Evolutionary conservation across 495 filamentous ascomycete genomes (phyloP).

Genomic region (Elaphomyces granulatus): DNA sequence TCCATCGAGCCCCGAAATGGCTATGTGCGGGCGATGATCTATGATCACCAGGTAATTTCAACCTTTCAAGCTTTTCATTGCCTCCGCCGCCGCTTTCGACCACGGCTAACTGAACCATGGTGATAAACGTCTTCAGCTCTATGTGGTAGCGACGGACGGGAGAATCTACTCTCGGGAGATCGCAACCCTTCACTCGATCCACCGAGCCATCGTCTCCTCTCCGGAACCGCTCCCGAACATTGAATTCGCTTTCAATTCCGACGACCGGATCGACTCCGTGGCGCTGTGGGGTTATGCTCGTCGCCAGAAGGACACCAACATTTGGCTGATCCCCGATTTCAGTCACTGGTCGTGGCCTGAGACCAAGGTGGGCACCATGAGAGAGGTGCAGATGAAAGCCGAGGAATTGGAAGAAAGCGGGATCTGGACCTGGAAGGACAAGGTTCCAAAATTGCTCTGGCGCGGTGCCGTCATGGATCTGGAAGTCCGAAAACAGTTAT

Average conservation of each 20-base stretch:
- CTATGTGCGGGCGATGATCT: conserved; percentile 23
- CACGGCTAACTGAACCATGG: neutral
- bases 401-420: no score
- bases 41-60: conserved; percentile 17
- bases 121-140: conserved; percentile 25
- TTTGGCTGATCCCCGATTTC: conserved; percentile 71
- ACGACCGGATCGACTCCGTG: conserved; percentile 27
- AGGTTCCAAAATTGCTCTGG: conserved; percentile 55
- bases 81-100: no score
- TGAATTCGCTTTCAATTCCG: conserved; percentile 41
- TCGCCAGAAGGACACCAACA: conserved; percentile 29
- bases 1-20: conserved; percentile 11
- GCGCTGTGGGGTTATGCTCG: conserved; percentile 29
- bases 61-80: neutral
- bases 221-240: conserved; percentile 43
- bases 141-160: conserved; percentile 23
- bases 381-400: conserved; percentile 32
- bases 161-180: conserved; percentile 16
- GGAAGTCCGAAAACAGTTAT: conserved; percentile 28
- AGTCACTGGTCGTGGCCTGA: conserved; percentile 62
- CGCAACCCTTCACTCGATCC: conserved; percentile 28
- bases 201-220: conserved; percentile 29
- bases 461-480: conserved; percentile 40
- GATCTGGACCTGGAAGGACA: conserved; percentile 29
- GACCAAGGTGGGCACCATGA: conserved; percentile 42